A percentile compares a stretch with the other conserved stretches of the same genome.
Conservation (phyloP, 129 eudicot genomes). For the Artemisia tridentata region DNA sequence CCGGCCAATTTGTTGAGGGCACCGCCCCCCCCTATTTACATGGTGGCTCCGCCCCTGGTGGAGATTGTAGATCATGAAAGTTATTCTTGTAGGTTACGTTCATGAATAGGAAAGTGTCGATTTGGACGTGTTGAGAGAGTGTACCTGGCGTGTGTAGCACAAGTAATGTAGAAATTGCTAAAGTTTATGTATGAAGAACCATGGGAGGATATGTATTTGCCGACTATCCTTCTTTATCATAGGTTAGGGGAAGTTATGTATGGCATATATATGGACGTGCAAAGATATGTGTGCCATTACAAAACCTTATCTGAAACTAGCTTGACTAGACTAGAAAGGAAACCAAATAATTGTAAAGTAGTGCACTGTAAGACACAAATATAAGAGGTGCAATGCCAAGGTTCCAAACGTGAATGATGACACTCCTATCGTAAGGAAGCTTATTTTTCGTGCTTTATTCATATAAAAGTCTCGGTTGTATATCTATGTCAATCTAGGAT, state of each 20-base stretch:
- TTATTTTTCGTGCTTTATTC: not conserved
- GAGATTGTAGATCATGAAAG: slow-evolving; percentile 20
- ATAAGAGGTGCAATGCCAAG: slow-evolving; percentile 1
- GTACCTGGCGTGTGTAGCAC: too few species aligned
- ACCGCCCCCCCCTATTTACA: too few species aligned
- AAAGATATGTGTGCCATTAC: not conserved
- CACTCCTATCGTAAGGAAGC: not conserved
- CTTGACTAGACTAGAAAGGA: slow-evolving; percentile 1
- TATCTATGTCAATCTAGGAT: not conserved
- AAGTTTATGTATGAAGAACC: too few species aligned
- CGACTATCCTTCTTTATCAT: too few species aligned
- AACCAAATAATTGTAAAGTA: slow-evolving; percentile 1
- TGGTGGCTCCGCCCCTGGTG: too few species aligned
- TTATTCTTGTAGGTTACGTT: not conserved
- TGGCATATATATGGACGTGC: too few species aligned
- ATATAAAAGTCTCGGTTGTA: not conserved
- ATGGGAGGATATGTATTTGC: too few species aligned
- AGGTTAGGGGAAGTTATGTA: slow-evolving; percentile 9
- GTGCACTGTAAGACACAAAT: slow-evolving; percentile 1
- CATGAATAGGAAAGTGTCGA: not conserved
- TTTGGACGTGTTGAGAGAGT: too few species aligned
- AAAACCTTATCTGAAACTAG: not conserved
- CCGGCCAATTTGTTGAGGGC: too few species aligned
- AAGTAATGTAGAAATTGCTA: too few species aligned
- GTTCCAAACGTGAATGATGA: not conserved